A percentile compares a stretch with the other conserved stretches of the same genome.
Conservation (phyloP, 371 early-diverging fungal species). For the Sporodiniella umbellata region DNA sequence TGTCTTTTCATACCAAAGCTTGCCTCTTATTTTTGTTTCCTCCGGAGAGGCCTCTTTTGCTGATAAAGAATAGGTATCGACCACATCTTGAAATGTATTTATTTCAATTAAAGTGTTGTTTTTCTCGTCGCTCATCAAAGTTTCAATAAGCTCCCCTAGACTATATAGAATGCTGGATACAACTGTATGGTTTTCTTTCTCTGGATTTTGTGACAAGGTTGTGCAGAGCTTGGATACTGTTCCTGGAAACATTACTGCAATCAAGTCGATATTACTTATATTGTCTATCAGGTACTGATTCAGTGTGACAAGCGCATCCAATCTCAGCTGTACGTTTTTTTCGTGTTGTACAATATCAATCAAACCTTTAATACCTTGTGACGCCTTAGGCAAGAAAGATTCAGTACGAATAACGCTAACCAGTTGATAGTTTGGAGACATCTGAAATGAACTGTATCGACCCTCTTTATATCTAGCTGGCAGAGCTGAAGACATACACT, state of each 20-base stretch:
- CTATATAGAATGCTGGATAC: conserved; percentile 33
- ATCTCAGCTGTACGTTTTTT: conserved; percentile 33
- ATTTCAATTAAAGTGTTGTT: conserved; percentile 18
- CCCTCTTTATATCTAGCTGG: conserved; percentile 19
- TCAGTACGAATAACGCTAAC: conserved; percentile 14
- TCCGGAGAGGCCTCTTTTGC: not conserved
- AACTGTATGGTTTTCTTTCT: conserved; percentile 50
- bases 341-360: conserved; percentile 27
- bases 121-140: conserved; percentile 32
- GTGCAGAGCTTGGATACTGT: conserved; percentile 37
- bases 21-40: not conserved
- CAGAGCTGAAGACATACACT: conserved; percentile 31
- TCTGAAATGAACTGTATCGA: conserved; percentile 3
- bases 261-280: conserved; percentile 25
- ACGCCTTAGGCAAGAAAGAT: conserved; percentile 23
- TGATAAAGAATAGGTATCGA: conserved; percentile 1
- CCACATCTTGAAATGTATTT: conserved; percentile 20
- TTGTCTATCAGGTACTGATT: conserved; percentile 27
- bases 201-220: conserved; percentile 33
- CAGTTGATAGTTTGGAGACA: conserved; percentile 2
- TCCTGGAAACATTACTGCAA: conserved; percentile 46
- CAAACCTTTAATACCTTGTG: conserved; percentile 28
- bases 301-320: conserved; percentile 31
- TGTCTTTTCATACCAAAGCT: conserved; percentile 29
- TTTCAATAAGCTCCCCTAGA: conserved; percentile 32